Evolutionary conservation across 371 early-diverging fungal genomes (phyloP).

Genomic region (Actinomucor elegans): DNA sequence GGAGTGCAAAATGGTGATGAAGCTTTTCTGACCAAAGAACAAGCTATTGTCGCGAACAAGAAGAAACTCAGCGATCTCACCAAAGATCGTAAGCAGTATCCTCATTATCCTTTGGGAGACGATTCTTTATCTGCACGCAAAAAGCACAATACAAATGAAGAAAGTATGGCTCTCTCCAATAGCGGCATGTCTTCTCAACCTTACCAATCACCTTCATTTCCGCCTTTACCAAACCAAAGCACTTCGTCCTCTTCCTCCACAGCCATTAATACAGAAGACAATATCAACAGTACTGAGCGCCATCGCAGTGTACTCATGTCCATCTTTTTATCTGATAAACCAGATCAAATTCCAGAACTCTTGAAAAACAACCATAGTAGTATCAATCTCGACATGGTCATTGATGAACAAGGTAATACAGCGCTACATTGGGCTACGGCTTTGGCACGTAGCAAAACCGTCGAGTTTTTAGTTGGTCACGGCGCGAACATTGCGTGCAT

Average conservation of each 20-base stretch:
- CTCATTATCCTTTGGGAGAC: background rate
- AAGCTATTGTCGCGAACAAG: conserved; percentile 3
- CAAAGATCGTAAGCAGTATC: background rate
- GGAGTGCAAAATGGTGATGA: no score
- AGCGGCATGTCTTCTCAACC: background rate
- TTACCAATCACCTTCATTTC: background rate
- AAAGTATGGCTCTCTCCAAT: no score
- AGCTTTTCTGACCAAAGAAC: conserved; percentile 7
- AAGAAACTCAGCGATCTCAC: background rate
- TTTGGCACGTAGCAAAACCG: conserved; percentile 68
- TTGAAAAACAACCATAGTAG: conserved; percentile 46
- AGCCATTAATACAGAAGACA: background rate
- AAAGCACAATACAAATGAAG: background rate
- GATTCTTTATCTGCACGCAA: conserved; percentile 10
- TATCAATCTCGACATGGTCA: conserved; percentile 68
- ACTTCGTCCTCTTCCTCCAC: background rate
- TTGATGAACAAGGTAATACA: conserved; percentile 85
- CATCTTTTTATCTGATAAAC: conserved; percentile 70
- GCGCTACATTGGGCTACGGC: conserved; percentile 88
- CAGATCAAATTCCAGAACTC: conserved; percentile 55
- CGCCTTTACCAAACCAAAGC: background rate
- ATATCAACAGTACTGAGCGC: conserved; percentile 42
- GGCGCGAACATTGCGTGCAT: conserved; percentile 64
- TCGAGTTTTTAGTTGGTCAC: conserved; percentile 63
- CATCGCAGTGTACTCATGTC: conserved; percentile 71